Evolutionary conservation across 305 asterid species (phyloP).

Genomic region (Solanum hybrid): DNA sequence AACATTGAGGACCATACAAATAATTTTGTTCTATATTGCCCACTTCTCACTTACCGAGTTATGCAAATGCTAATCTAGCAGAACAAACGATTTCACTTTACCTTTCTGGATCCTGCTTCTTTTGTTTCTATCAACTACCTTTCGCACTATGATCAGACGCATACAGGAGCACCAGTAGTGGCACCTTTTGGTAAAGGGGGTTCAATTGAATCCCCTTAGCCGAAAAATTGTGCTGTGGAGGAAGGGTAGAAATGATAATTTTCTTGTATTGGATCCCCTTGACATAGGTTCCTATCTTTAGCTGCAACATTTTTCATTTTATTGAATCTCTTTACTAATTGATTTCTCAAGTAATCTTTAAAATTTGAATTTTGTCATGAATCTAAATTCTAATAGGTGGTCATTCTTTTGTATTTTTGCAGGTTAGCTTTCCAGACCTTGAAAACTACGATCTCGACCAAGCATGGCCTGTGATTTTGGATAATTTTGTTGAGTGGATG

Average conservation of each 20-base stretch:
- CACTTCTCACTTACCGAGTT: neutral
- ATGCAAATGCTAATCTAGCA: neutral
- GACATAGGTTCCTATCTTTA: neutral
- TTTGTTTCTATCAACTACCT: neutral
- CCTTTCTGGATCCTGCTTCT: neutral
- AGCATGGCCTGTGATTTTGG: constrained; percentile 92
- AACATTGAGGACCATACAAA: neutral
- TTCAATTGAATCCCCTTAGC: constrained; percentile 1
- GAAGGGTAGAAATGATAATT: neutral
- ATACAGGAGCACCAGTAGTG: neutral
- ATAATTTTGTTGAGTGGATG: constrained; percentile 80
- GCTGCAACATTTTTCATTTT: neutral
- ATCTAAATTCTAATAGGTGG: neutral
- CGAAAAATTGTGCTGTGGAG: neutral
- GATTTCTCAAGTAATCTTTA: neutral
- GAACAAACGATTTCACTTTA: neutral
- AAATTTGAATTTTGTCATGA: neutral
- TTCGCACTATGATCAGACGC: neutral
- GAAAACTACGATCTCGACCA: constrained; percentile 50
- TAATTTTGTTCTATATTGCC: neutral
- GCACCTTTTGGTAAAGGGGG: neutral
- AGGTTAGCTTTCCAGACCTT: constrained; percentile 68
- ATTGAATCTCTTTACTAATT: neutral
- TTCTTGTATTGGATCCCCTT: neutral
- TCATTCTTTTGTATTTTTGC: constrained; percentile 9